These are phyloP conservation scores for Zychaea mexicana DNA, from an alignment of 371 early-diverging fungal species.

Conservation along the genomic window DNA sequence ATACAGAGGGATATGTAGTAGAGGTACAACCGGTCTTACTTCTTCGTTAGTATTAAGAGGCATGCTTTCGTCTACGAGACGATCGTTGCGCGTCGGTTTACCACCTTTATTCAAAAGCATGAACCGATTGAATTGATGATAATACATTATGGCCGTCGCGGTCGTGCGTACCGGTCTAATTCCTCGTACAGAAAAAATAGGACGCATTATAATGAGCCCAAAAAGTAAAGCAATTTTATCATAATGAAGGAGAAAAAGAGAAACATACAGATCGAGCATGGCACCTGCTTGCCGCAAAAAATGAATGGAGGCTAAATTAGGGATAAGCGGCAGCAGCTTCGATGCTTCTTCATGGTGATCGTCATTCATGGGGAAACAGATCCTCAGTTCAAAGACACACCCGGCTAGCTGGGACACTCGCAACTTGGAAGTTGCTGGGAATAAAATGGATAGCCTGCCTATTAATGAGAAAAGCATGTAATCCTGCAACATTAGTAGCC, in stretches of 20 bases:
- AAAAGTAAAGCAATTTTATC: not conserved
- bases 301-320: slow-evolving; percentile 25
- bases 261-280: slow-evolving; percentile 30
- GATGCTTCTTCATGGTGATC: not conserved
- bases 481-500: no score
- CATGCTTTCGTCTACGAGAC: slow-evolving; percentile 19
- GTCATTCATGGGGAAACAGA: slow-evolving; percentile 2
- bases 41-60: slow-evolving; percentile 36
- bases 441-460: no score
- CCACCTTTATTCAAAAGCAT: slow-evolving; percentile 24
- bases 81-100: slow-evolving; percentile 17
- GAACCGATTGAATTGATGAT: slow-evolving; percentile 43
- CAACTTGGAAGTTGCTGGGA: not conserved
- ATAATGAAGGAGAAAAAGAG: no score
- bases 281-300: slow-evolving; percentile 31
- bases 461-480: no score
- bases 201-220: not conserved
- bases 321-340: slow-evolving; percentile 12
- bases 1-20: no score
- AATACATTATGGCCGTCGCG: slow-evolving; percentile 48
- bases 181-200: not conserved
- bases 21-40: slow-evolving; percentile 16
- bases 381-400: no score
- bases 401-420: no score
- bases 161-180: slow-evolving; percentile 49